Evolutionary conservation across 192 early-diverging fungal genomes (phyloP).

Genomic region (Diversispora eburnea): DNA sequence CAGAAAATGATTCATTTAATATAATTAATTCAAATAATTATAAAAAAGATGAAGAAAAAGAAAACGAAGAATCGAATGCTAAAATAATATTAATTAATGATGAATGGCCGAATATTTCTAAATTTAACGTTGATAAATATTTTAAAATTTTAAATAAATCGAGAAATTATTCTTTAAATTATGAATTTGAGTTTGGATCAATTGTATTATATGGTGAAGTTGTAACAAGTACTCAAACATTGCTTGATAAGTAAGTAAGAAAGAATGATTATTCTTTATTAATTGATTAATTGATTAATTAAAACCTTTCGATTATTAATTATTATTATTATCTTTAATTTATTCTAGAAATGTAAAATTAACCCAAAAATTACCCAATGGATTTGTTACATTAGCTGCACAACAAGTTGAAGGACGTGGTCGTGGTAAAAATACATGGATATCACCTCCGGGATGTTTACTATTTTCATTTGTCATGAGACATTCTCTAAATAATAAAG

Average conservation of each 20-base stretch:
- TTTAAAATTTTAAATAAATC: conserved; percentile 47
- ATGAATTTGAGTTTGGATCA: conserved; percentile 59
- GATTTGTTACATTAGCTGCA: conserved; percentile 76
- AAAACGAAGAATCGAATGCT: neutral
- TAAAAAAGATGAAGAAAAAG: neutral
- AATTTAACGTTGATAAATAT: conserved; percentile 54
- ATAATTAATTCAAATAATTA: conserved; percentile 8
- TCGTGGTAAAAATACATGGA: conserved; percentile 92
- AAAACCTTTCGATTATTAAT: neutral
- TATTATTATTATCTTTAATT: conserved; percentile 5
- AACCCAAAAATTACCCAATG: conserved; percentile 62
- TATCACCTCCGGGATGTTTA: conserved; percentile 86
- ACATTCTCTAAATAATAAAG: conserved; percentile 56
- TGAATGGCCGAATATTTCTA: conserved; percentile 52
- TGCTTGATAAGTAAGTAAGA: conserved; percentile 73
- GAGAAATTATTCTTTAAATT: conserved; percentile 33
- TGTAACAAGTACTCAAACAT: conserved; percentile 85
- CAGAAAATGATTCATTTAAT: conserved; percentile 34
- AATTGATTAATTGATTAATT: neutral
- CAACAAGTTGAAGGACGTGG: conserved; percentile 85
- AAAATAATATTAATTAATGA: conserved; percentile 42
- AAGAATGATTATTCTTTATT: neutral
- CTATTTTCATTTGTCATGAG: conserved; percentile 80
- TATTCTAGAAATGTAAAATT: conserved; percentile 58
- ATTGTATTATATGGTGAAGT: conserved; percentile 74